These are phyloP conservation scores for Dioszegia crocea DNA, from an alignment of 768 basidiomycete genomes.

Conservation along the genomic window DNA sequence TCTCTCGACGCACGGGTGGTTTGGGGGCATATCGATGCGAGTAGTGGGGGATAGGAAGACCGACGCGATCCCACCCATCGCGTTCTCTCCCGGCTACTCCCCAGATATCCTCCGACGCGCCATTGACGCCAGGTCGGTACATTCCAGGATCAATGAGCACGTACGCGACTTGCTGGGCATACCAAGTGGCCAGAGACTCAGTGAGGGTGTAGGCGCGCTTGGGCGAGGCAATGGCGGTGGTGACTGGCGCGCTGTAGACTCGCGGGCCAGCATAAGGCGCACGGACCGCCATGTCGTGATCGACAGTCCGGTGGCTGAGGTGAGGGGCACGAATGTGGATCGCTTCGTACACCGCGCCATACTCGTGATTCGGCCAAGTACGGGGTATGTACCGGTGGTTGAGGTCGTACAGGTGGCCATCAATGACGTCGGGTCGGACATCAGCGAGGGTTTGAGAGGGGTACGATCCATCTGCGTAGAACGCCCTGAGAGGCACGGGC, in stretches of 20 bases:
- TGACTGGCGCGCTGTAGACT: neutral
- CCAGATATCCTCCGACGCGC: constrained; percentile 30
- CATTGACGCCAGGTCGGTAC: constrained; percentile 35
- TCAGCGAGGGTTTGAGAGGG: too few species aligned
- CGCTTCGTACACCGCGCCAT: neutral
- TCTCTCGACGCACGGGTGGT: constrained; percentile 9
- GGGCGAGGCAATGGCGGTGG: neutral
- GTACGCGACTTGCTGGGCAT: constrained; percentile 29
- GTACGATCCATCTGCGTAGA: too few species aligned
- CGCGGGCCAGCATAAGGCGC: neutral
- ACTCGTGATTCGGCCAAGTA: too few species aligned
- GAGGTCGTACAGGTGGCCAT: too few species aligned
- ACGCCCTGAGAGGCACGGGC: too few species aligned
- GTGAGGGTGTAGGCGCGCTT: neutral
- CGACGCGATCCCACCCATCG: constrained; percentile 31
- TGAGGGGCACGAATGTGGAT: neutral
- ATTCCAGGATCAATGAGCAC: constrained; percentile 29
- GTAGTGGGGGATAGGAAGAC: neutral
- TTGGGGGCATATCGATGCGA: constrained; percentile 19
- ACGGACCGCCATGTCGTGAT: neutral
- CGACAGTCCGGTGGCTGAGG: neutral
- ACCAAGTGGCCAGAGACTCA: constrained; percentile 20
- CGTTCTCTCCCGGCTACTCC: constrained; percentile 21
- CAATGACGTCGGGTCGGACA: too few species aligned
- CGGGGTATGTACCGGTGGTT: too few species aligned